Evolutionary conservation across 1,284 basidiomycete genomes (phyloP).

Genomic region (Cutaneotrichosporon cavernicola): DNA sequence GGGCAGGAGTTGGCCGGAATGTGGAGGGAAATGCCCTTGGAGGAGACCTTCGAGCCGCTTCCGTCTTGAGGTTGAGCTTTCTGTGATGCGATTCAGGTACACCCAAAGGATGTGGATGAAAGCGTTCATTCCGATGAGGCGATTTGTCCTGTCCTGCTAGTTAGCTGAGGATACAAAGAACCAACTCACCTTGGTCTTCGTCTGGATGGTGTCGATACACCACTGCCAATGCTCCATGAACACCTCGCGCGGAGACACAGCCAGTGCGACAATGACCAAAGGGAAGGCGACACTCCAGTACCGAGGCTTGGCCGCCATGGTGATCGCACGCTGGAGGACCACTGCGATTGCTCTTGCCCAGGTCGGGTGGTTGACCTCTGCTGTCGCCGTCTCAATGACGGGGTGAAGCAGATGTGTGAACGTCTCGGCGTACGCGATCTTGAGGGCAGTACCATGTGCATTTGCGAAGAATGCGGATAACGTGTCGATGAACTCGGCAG

Average conservation of each 20-base stretch:
- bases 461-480: conserved; percentile 79
- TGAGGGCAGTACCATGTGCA: conserved; percentile 79
- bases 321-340: conserved; percentile 77
- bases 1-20: conserved; percentile 64
- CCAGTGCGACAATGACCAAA: conserved; percentile 76
- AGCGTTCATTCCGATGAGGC: conserved; percentile 76
- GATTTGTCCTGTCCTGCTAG: conserved; percentile 69
- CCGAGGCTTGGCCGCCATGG: conserved; percentile 83
- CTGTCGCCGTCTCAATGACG: conserved; percentile 90
- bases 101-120: conserved; percentile 86
- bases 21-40: conserved; percentile 75
- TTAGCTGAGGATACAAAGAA: conserved; percentile 13
- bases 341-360: conserved; percentile 89
- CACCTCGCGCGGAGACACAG: conserved; percentile 80
- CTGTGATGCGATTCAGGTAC: conserved; percentile 88
- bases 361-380: conserved; percentile 90
- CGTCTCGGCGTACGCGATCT: conserved; percentile 81
- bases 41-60: conserved; percentile 75
- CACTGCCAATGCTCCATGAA: conserved; percentile 78
- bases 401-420: conserved; percentile 78
- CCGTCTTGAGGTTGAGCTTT: conserved; percentile 73
- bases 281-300: conserved; percentile 90
- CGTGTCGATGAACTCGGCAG: conserved; percentile 83
- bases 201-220: conserved; percentile 68
- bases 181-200: conserved; percentile 71